Evolutionary conservation across 2,329 filamentous ascomycete species (phyloP).

Genomic region (Cercospora sp.): DNA sequence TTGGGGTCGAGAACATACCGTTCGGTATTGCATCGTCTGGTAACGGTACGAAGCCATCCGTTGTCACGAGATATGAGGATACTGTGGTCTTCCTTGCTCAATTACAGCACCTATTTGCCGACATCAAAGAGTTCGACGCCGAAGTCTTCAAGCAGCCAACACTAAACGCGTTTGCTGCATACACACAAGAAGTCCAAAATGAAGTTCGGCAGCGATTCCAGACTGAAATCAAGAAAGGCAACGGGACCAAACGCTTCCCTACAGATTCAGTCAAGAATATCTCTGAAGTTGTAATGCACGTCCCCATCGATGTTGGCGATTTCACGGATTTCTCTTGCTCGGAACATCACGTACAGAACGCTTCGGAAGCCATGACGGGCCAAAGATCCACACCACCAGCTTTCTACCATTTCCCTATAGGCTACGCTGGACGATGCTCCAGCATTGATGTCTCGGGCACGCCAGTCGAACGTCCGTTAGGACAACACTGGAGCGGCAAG

Average conservation of each 20-base stretch:
- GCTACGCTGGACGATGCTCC: conserved; percentile 57
- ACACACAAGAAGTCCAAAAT: conserved; percentile 40
- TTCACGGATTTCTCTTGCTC: conserved; percentile 61
- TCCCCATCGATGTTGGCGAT: conserved; percentile 57
- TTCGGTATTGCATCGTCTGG: conserved; percentile 54
- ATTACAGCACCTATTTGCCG: conserved; percentile 11
- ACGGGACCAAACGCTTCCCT: conserved; percentile 28
- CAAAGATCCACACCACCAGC: conserved; percentile 45
- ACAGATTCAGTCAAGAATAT: conserved; percentile 40
- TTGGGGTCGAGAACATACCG: conserved; percentile 56
- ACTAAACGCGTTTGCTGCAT: conserved; percentile 53
- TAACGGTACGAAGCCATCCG: conserved; percentile 43
- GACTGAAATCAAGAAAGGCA: conserved; percentile 31
- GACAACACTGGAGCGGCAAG: conserved; percentile 42
- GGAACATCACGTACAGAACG: conserved; percentile 54
- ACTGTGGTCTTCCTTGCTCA: conserved; percentile 53
- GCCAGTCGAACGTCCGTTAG: conserved; percentile 50
- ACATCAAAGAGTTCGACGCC: conserved; percentile 20
- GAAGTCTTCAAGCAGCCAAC: conserved; percentile 39
- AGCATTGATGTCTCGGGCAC: conserved; percentile 55
- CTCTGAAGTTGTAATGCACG: conserved; percentile 50
- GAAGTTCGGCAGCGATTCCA: conserved; percentile 45
- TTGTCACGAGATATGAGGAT: conserved; percentile 54
- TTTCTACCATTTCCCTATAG: conserved; percentile 52
- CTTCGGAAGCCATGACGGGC: conserved; percentile 45